Conservation (phyloP, 2,329 filamentous ascomycete genomes). For the Phialophora macrospora region DNA sequence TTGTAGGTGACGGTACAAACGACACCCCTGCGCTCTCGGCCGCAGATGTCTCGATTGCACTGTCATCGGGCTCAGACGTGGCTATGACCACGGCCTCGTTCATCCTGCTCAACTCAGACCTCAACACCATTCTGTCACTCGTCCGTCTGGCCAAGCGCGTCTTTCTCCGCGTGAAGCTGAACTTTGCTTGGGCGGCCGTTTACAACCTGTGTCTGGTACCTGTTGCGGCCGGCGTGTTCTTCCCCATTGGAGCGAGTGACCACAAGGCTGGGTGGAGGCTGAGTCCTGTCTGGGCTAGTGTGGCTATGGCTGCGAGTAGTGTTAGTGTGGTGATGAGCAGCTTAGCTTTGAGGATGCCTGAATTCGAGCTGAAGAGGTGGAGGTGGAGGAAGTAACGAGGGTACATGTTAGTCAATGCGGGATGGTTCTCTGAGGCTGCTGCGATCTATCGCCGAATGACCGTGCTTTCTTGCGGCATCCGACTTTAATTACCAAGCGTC, state of each 20-base stretch:
- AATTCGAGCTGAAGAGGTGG: slow-evolving; percentile 23
- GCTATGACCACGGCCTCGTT: slow-evolving; percentile 82
- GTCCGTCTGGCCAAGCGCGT: slow-evolving; percentile 72
- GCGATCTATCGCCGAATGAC: background rate
- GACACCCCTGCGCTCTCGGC: slow-evolving; percentile 80
- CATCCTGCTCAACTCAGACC: slow-evolving; percentile 74
- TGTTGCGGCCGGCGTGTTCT: slow-evolving; percentile 79
- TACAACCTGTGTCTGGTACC: slow-evolving; percentile 82
- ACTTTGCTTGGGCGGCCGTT: slow-evolving; percentile 82
- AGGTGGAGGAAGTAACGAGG: background rate
- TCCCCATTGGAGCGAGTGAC: slow-evolving; percentile 57
- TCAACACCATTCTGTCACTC: slow-evolving; percentile 73
- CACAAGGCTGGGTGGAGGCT: slow-evolving; percentile 49
- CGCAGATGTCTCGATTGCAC: slow-evolving; percentile 81
- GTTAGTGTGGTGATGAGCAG: slow-evolving; percentile 87
- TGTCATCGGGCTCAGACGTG: slow-evolving; percentile 80
- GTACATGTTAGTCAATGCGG: background rate
- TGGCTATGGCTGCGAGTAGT: slow-evolving; percentile 92
- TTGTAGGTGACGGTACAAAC: slow-evolving; percentile 88
- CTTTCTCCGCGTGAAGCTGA: slow-evolving; percentile 78
- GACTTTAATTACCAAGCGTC: background rate
- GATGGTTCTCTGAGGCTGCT: background rate
- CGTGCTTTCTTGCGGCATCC: background rate
- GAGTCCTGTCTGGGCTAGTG: slow-evolving; percentile 72
- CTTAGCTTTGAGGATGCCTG: slow-evolving; percentile 64